Base-by-base conservation (phyloP, 2,329 filamentous ascomycete genomes). In the Cytospora piceae region DNA sequence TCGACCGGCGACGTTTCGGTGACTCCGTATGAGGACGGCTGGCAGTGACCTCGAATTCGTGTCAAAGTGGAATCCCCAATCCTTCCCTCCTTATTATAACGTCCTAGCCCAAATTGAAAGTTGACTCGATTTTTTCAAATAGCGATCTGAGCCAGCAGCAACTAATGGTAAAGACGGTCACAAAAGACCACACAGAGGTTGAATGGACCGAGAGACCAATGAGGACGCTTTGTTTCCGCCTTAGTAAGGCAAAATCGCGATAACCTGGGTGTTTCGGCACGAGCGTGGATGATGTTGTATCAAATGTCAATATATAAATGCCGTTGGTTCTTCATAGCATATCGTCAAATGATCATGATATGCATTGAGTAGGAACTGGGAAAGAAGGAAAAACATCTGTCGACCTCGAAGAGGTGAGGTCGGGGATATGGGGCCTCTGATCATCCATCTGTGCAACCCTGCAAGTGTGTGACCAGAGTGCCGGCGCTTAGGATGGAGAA, bases 111-210 rank as follows among this genome's bases (percentile, higher is more conserved):
- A 65, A 42, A 49, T 62, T 29, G 54, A 55, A 61, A 66, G 65
- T 70, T 69, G 75, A 72, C 69, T 68, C 73, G 72, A 72, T 71
- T 67, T 71, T 67, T 69, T 74, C 79, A 82, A 80, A 77, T 79
- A 82, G 77, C 72, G 78, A 79, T 84, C 84, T 87, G 84, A 86
- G 79, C 85, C 84, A 87, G 86, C 85, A 87, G 85, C 77, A 75
- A 78, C 73, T 74, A 75, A 81, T 79, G 75, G 74, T 76, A 77
- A 75, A 73, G 74, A 72, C 4, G 17, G 20, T 6, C 39, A n/a
- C 15, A n/a, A 42, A 42, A n/a, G 39, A 42, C 17, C 17, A 61
- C 22, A 51, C 75, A 74, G 73, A 73, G 69, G 70, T 22, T 42
- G 29, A 29, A 32, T 52, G 58, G 54, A 42, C 54, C 22, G 52